Percentiles rank a stretch among this genome's conserved stretches.
Conservation (phyloP, 495 filamentous ascomycete species). For the Symbiotaphrina buchneri region DNA sequence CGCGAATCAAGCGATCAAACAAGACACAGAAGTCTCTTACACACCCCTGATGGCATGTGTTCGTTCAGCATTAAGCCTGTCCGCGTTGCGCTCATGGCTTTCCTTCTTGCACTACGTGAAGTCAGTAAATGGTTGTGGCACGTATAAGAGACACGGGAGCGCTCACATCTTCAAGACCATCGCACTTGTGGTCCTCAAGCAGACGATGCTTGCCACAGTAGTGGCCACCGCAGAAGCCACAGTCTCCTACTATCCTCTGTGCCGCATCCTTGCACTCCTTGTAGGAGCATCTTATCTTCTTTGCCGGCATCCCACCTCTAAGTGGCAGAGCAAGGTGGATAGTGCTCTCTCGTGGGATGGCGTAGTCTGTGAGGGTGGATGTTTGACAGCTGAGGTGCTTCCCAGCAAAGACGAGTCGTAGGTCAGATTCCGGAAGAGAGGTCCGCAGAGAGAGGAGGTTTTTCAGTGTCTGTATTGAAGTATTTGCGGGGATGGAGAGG, state of each 20-base stretch:
- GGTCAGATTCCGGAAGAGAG: constrained; percentile 14
- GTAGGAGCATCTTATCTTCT: constrained; percentile 71
- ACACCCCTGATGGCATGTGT: constrained; percentile 49
- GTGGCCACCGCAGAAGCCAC: constrained; percentile 79
- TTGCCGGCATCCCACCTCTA: constrained; percentile 35
- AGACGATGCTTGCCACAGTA: constrained; percentile 89
- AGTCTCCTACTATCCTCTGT: constrained; percentile 87
- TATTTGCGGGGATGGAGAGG: constrained; percentile 16
- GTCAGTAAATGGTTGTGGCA: not conserved
- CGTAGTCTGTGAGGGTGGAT: constrained; percentile 15
- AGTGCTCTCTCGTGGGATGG: constrained; percentile 17
- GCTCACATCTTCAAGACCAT: constrained; percentile 71
- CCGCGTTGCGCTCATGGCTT: constrained; percentile 73
- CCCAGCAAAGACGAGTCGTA: constrained; percentile 24
- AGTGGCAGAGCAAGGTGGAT: constrained; percentile 21
- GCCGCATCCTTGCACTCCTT: constrained; percentile 71
- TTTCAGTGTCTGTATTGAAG: constrained; percentile 18
- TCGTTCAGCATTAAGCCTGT: constrained; percentile 75
- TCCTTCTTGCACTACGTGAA: constrained; percentile 65
- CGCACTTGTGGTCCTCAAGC: constrained; percentile 82
- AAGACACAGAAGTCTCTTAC: constrained; percentile 12
- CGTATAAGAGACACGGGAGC: not conserved
- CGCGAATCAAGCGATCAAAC: too few species aligned
- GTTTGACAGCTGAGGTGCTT: constrained; percentile 16
- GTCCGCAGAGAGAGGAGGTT: constrained; percentile 23